phyloP scores from a whole-genome alignment of 139 green algal genomes.

The Diplosphaera chodatii region DNA sequence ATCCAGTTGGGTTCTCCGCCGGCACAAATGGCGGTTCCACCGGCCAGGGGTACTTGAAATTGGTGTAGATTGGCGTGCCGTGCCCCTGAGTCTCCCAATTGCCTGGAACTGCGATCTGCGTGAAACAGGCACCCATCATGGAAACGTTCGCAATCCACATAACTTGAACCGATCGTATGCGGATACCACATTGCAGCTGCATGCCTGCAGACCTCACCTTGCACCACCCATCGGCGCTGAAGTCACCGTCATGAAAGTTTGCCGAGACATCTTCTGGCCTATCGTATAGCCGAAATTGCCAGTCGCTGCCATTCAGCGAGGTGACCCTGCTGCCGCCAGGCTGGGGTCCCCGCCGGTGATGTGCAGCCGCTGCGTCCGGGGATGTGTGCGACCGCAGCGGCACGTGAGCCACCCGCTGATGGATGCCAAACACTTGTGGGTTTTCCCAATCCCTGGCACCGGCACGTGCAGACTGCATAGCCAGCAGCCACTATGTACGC shows the following conservation, averaged over 20 bases:
- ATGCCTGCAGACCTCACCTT: conserved; percentile 9
- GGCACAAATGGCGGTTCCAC: conserved; percentile 80
- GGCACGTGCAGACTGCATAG: background rate
- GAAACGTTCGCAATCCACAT: no score
- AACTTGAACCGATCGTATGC: no score
- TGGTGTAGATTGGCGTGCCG: conserved; percentile 90
- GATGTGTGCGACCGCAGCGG: conserved; percentile 48
- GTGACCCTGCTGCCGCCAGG: conserved; percentile 4
- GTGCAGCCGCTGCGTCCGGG: conserved; percentile 15
- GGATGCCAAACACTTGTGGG: conserved; percentile 52
- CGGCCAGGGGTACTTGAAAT: conserved; percentile 91
- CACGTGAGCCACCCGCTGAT: conserved; percentile 53
- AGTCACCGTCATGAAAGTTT: conserved; percentile 31
- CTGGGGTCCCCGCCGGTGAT: conserved; percentile 3
- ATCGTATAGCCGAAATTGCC: conserved; percentile 57
- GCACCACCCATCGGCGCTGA: conserved; percentile 38
- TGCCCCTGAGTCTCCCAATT: conserved; percentile 86
- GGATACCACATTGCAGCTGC: background rate
- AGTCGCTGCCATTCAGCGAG: conserved; percentile 44
- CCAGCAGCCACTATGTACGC: no score
- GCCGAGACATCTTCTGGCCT: conserved; percentile 44
- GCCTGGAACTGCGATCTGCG: conserved; percentile 72
- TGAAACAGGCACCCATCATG: no score
- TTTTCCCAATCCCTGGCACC: conserved; percentile 63
- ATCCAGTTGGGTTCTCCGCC: conserved; percentile 86